Conservation (phyloP, 306 rosid genomes). For the Rosa chinensis region DNA sequence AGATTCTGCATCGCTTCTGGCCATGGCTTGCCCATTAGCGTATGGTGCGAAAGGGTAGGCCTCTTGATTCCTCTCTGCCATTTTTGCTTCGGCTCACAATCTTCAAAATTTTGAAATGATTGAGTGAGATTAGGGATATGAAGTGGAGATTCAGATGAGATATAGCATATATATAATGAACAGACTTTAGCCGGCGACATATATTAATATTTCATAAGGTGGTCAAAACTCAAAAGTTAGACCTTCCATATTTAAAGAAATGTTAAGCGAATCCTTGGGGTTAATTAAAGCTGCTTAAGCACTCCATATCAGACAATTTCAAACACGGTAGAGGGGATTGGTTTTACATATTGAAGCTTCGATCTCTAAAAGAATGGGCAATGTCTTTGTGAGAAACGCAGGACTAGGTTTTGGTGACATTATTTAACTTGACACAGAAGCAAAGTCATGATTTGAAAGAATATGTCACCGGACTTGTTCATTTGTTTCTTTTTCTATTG, state of each 20-base stretch:
- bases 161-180: neutral
- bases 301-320: slow-evolving; percentile 14
- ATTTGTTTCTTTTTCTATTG: neutral
- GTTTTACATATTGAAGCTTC: neutral
- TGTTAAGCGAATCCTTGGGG: neutral
- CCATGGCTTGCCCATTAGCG: slow-evolving; percentile 8
- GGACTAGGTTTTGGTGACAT: neutral
- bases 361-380: neutral
- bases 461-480: neutral
- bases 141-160: neutral
- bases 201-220: neutral
- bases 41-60: slow-evolving; percentile 8
- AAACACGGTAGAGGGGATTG: neutral
- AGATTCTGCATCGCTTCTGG: slow-evolving; percentile 15
- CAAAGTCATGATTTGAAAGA: neutral
- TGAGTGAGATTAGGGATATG: neutral
- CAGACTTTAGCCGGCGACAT: neutral
- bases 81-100: neutral
- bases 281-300: neutral
- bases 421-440: neutral
- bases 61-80: slow-evolving; percentile 18
- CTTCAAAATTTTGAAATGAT: neutral
- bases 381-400: neutral
- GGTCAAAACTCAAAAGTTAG: neutral
- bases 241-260: neutral